Evolutionary conservation across 495 filamentous ascomycete genomes (phyloP), one percentile per base, ranked within the genome.

Genomic region (Aeminium ludgeri): DNA sequence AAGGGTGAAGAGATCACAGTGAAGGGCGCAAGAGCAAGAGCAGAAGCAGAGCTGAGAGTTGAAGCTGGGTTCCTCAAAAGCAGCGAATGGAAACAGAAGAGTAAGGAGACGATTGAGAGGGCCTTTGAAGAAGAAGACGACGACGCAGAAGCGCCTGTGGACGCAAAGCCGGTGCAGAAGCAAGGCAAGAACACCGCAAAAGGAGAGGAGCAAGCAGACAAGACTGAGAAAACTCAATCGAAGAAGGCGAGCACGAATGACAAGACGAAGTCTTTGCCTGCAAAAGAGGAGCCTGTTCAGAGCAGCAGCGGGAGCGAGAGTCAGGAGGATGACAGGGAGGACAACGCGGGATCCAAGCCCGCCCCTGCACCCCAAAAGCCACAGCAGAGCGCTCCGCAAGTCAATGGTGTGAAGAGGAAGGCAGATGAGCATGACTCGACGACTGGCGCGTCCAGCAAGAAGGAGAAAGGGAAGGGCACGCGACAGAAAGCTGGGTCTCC

Each of bases 391-490:
- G 27, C 41, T 2, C 20, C 10, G 13, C 27, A 45, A 18, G 35
- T 46, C 42, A 50, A 50, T 38, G 48, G 43, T 10, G 43, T 50
- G 13, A 50, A 50, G 43, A 12, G 48, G 18, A 40, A 34, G 7
- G 25, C 36, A 0, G 20, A 35, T 2, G 40, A 43, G 13, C 23
- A 48, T 16, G 31, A 18, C 28, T 38, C 34, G 11, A 28, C 39
- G 10, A 25, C 12, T 15, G 12, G 18, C 4, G 16, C 11, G 12
- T 33, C 13, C 13, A 16, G 15, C 25, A 30, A 6, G 11, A n/a
- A 16, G 6, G 20, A 11, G 10, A 40, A 16, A 40, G 20, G 12
- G 17, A 20, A 25, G 19, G 25, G 18, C 35, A 38, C 20, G 20
- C 20, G 11, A 11, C 19, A 2, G 3, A 11, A 8, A 38, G 17